Conservation (phyloP, 2,329 filamentous ascomycete species). For the Laburnicola sp. region DNA sequence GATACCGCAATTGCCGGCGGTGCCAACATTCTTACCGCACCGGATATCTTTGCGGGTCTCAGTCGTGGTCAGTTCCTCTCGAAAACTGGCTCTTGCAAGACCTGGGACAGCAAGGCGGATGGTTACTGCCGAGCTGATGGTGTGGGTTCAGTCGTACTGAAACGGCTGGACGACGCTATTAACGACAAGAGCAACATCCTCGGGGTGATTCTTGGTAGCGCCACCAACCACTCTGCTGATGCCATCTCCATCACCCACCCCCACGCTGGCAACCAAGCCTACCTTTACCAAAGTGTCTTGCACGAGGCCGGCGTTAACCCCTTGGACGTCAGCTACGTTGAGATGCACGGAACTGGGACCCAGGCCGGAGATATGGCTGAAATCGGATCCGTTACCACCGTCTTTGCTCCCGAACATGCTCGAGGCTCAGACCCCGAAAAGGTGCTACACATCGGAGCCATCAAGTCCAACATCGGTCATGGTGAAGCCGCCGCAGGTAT, state of each 20-base stretch:
- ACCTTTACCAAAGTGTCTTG: slow-evolving; percentile 22
- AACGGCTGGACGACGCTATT: slow-evolving; percentile 29
- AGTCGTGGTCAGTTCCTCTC: slow-evolving; percentile 27
- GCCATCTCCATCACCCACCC: slow-evolving; percentile 38
- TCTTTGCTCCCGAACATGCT: slow-evolving; percentile 16
- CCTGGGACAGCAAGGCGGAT: slow-evolving; percentile 31
- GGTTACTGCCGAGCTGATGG: slow-evolving; percentile 38
- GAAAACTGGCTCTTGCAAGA: slow-evolving; percentile 29
- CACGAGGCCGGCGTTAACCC: slow-evolving; percentile 45
- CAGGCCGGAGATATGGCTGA: slow-evolving; percentile 35
- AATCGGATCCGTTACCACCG: slow-evolving; percentile 21
- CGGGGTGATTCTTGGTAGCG: slow-evolving; percentile 36
- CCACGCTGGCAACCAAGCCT: slow-evolving; percentile 26
- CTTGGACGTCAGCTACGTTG: slow-evolving; percentile 29
- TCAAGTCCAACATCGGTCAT: too few relatives aligned
- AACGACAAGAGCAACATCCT: slow-evolving; percentile 22
- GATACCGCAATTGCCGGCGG: slow-evolving; percentile 31
- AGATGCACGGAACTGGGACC: slow-evolving; percentile 41
- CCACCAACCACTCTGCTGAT: slow-evolving; percentile 42
- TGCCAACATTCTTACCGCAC: slow-evolving; percentile 26
- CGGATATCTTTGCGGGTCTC: slow-evolving; percentile 35
- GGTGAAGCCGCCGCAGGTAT: too few relatives aligned
- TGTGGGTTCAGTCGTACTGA: slow-evolving; percentile 32
- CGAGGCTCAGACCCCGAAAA: slow-evolving; percentile 3
- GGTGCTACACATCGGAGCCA: too few relatives aligned